Base-by-base conservation (phyloP, 2,329 filamentous ascomycete genomes). In the Penicillium sp. region DNA sequence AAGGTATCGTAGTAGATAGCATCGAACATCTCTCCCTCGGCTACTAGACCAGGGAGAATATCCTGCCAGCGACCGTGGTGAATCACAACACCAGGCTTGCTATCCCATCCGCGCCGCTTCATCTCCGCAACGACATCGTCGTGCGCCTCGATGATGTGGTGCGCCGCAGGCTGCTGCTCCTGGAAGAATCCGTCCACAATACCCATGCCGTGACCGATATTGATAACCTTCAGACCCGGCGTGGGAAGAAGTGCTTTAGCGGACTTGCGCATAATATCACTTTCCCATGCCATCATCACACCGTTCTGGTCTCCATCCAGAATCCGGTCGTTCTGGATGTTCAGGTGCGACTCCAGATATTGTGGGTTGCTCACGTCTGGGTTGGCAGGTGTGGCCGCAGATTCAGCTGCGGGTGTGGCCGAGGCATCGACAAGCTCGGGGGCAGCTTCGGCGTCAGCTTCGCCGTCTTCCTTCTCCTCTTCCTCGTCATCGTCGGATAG, bases 1-100 rank as follows among this genome's bases (percentile, higher is more conserved):
- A 97, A 97, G 0, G 94, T 99, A 70, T 99, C 94, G 68, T 97
- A 97, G 78, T 97, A 99, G 63, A 99, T 91, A 27, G 88, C 90
- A 69, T 96, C 90, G 67, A 93, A 92, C 11, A 86, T 77, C 65
- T 88, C 82, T 9, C 88, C 89, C 39, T 85, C 76, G 55, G 85
- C 83, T 1, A 93, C 76, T 7, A 96, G 78, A 47, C 78, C 77
- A 0, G 87, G 88, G 14, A 92, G 78, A 0, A 94, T 76, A 55
- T 94, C 89, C 73, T 96, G 92, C 92, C 92, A 96, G 61, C 81
- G 81, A 2, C 91, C 90, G 36, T 82, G 78, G 69, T 91, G 85
- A 22, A 96, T 83, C 18, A 69, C 70, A 16, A 84, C 81, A 31
- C 80, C 79, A 2, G 79, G 74, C 66, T 81, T 83, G 64, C 87